Evolutionary conservation across 2,329 filamentous ascomycete species (phyloP), one percentile per base, ranked within the genome.

Genomic region (Tolypocladium cylindrosporum): DNA sequence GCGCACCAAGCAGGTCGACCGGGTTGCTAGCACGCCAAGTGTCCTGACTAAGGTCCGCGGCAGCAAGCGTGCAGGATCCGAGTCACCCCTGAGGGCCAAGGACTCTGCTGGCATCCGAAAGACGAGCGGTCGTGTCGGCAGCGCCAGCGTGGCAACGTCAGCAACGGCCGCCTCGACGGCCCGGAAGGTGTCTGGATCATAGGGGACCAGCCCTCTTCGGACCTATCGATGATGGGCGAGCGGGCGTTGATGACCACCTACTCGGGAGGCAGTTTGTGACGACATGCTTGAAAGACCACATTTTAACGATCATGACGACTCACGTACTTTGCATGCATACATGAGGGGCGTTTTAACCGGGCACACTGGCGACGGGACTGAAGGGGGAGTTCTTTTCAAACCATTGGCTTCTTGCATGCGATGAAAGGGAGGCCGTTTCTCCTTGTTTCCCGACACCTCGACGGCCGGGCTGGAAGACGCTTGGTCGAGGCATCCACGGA

Each of bases 1-100:
- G 39, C 83, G 85, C 60, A 79, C 80, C 48, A 87, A 88, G 65
- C 74, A 77, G 40, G 82, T 85, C 64, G 83, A 82, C 42, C 76
- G 75, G 69, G 70, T 78, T 75, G 72, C 74, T 16, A 83, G 80
- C 61, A 78, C 79, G 37, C 80, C 81, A 5, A 77, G 78, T 54
- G 77, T 82, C 14, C 71, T 88, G 64, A 79, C 80, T 70, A 90
- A 89, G 74, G 81, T 88, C 61, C 84, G 87, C 55, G 79, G 82
- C 64, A 82, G 81, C 64, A 82, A 81, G 69, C 76, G 81, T 39
- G 76, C 76, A 41, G 77, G 59, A 37, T 55, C 65, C 55, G 82
- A 81, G 55, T 76, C 80, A 40, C 71, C 78, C 54, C 72, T 80
- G 24, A 76, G 79, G 24, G 72, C 73, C 62, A 82, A 80, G 67